A percentile compares a stretch with the other conserved stretches of the same genome.
phyloP scores from a whole-genome alignment of 2,329 filamentous ascomycete species.

The Scedosporium dehoogii region DNA sequence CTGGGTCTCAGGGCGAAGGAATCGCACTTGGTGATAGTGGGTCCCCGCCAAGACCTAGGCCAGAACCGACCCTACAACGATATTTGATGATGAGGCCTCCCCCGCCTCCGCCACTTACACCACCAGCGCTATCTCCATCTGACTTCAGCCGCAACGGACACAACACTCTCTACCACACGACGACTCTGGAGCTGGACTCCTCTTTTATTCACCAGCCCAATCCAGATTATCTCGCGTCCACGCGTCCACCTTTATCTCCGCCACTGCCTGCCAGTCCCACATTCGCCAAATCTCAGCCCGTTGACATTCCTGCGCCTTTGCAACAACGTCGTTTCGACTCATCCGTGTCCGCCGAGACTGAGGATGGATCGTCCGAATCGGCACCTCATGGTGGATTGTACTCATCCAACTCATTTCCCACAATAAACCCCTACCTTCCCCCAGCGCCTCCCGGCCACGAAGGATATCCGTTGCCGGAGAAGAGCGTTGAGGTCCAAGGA shows the following conservation, averaged over 20 bases:
- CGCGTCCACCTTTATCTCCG: conserved; percentile 8
- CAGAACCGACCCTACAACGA: background rate
- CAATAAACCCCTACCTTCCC: conserved; percentile 35
- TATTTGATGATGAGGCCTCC: conserved; percentile 14
- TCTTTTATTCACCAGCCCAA: conserved; percentile 38
- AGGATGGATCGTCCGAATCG: background rate
- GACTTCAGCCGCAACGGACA: conserved; percentile 33
- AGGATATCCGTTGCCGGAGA: conserved; percentile 9
- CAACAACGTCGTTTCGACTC: background rate
- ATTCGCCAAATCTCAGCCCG: conserved; percentile 12
- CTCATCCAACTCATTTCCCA: conserved; percentile 39
- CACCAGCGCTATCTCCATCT: conserved; percentile 31
- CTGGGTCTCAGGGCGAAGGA: background rate
- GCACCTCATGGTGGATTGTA: conserved; percentile 20
- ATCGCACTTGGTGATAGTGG: background rate
- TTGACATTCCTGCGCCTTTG: conserved; percentile 10
- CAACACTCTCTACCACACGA: conserved; percentile 21
- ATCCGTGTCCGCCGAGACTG: background rate
- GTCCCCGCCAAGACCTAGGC: background rate
- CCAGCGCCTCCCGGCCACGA: conserved; percentile 28
- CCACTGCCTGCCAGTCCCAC: conserved; percentile 19
- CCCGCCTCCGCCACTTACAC: conserved; percentile 38
- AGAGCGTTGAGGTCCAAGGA: conserved; percentile 34
- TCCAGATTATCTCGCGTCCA: conserved; percentile 35
- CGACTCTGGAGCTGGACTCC: conserved; percentile 23